A percentile compares a stretch with the other conserved stretches of the same genome.
Conservation (phyloP, 1,284 basidiomycete species). For the Boletellus deceptivus region DNA sequence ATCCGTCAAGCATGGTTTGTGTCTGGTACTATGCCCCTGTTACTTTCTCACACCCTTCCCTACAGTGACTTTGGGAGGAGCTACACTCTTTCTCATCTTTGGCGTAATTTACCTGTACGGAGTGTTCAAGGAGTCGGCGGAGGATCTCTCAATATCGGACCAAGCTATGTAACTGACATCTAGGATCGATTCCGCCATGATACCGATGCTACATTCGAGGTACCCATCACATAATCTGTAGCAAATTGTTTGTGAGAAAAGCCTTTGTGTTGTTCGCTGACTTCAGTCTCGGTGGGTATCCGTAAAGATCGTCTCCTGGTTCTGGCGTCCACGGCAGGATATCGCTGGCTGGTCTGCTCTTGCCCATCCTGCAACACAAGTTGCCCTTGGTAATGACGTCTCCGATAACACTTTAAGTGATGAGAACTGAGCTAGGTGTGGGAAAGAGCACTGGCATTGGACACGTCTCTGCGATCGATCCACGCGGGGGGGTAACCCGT, state of each 20-base stretch:
- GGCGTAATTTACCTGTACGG: conserved; percentile 49
- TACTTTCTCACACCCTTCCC: not conserved
- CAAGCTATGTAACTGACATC: conserved; percentile 38
- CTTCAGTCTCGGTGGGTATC: not conserved
- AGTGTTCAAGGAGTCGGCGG: conserved; percentile 27
- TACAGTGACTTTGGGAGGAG: conserved; percentile 46
- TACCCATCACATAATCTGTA: not conserved
- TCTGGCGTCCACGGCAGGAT: too few species aligned
- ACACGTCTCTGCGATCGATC: too few species aligned
- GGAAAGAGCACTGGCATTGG: too few species aligned
- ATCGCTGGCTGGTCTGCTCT: too few species aligned
- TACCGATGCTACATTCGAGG: not conserved
- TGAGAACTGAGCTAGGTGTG: too few species aligned
- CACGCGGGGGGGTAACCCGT: too few species aligned
- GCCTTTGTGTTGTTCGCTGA: not conserved
- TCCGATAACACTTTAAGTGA: too few species aligned
- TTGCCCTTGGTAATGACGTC: too few species aligned
- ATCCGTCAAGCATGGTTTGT: conserved; percentile 89
- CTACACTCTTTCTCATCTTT: conserved; percentile 62
- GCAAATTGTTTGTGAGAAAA: not conserved
- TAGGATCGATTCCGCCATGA: conserved; percentile 35
- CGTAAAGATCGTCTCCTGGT: too few species aligned
- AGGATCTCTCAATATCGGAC: conserved; percentile 21
- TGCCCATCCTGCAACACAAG: too few species aligned
- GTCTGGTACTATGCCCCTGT: not conserved